phyloP scores from a whole-genome alignment of 2,329 filamentous ascomycete genomes.

The Talaromyces sp. region DNA sequence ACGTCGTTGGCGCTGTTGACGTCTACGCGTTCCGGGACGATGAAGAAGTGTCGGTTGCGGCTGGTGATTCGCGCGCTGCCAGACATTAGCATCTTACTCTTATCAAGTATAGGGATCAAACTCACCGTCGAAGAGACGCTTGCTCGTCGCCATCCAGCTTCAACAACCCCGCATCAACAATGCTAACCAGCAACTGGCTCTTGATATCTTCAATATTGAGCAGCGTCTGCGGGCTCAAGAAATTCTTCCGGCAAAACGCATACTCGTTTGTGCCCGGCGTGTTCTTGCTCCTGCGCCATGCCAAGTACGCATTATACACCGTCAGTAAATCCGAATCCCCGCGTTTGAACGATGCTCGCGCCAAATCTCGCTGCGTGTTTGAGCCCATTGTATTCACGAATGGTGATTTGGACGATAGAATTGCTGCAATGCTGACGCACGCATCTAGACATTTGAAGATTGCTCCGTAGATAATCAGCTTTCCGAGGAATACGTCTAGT shows the following conservation, averaged over 20 bases:
- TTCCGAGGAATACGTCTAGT: conserved; percentile 89
- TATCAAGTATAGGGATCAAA: not conserved
- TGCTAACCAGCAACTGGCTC: conserved; percentile 76
- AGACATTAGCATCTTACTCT: not conserved
- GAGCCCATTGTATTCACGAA: conserved; percentile 85
- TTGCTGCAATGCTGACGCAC: conserved; percentile 84
- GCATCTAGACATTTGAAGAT: conserved; percentile 91
- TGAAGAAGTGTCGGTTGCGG: conserved; percentile 70
- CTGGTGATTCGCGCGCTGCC: conserved; percentile 56
- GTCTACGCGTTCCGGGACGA: conserved; percentile 71
- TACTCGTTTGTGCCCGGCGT: conserved; percentile 68
- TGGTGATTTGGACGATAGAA: conserved; percentile 89
- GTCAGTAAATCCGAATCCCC: conserved; percentile 90
- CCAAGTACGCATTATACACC: conserved; percentile 84
- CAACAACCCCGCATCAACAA: conserved; percentile 81
- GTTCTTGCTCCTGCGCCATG: conserved; percentile 80
- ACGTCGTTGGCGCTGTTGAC: conserved; percentile 73
- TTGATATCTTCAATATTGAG: conserved; percentile 94
- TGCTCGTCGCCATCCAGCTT: conserved; percentile 70
- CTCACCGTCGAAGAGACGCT: conserved; percentile 58
- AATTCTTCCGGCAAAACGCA: conserved; percentile 92
- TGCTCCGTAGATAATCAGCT: conserved; percentile 79
- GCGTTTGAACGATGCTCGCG: conserved; percentile 71
- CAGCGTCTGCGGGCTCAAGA: conserved; percentile 81
- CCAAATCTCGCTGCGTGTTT: conserved; percentile 73